Conservation (phyloP, 768 basidiomycete species). For the Kwoniella dejecticola region DNA sequence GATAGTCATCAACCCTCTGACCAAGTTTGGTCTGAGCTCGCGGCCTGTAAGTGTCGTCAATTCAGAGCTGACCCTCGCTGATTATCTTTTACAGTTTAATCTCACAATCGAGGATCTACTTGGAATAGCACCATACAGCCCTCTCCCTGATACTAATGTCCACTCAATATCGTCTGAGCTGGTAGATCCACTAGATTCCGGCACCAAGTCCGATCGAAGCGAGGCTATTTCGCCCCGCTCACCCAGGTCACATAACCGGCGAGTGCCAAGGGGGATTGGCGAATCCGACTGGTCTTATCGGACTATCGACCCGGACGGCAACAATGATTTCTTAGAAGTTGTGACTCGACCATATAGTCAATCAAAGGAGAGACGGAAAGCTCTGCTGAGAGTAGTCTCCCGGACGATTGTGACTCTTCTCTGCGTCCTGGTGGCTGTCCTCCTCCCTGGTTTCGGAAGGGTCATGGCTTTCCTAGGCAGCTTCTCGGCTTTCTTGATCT, state of each 20-base stretch:
- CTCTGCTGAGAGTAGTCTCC: slow-evolving; percentile 58
- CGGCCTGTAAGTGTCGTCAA: slow-evolving; percentile 65
- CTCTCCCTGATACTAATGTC: background rate
- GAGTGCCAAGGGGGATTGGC: background rate
- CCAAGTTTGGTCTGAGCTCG: slow-evolving; percentile 83
- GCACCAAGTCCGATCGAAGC: background rate
- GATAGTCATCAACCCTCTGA: slow-evolving; percentile 61
- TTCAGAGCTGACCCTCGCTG: background rate
- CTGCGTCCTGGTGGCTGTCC: slow-evolving; percentile 70
- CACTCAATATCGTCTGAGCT: background rate
- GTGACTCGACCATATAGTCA: background rate
- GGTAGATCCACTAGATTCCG: slow-evolving; percentile 12
- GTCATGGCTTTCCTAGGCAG: slow-evolving; percentile 86
- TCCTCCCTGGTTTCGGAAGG: slow-evolving; percentile 72
- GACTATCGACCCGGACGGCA: background rate
- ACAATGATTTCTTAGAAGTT: background rate
- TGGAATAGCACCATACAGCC: slow-evolving; percentile 58
- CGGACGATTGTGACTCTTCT: slow-evolving; percentile 64
- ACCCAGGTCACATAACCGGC: background rate
- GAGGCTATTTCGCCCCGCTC: background rate
- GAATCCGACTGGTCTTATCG: slow-evolving; percentile 7
- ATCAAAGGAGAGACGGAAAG: slow-evolving; percentile 25
- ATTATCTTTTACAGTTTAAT: slow-evolving; percentile 63
- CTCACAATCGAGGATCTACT: slow-evolving; percentile 77
- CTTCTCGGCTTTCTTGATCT: slow-evolving; percentile 76